phyloP scores from a whole-genome alignment of 2,329 filamentous ascomycete species.

The Diplodia intermedia region DNA sequence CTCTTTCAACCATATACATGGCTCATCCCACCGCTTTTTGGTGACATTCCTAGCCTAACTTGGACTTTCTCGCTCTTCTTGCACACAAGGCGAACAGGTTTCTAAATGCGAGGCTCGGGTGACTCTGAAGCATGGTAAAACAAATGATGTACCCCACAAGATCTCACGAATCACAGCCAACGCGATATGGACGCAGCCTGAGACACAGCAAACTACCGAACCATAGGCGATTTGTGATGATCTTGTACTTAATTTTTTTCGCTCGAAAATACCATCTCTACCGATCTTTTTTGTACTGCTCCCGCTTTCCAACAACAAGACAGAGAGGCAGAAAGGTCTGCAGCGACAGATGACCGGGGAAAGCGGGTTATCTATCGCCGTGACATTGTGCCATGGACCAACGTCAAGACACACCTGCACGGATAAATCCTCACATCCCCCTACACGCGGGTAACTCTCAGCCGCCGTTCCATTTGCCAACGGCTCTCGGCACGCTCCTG shows the following conservation, averaged over 20 bases:
- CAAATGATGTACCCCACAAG: no score
- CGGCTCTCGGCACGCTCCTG: background rate
- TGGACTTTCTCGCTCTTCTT: no score
- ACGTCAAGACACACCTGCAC: background rate
- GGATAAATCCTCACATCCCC: background rate
- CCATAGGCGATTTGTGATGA: background rate
- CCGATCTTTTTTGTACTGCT: constrained; percentile 12
- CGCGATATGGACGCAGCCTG: background rate
- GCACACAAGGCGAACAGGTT: no score
- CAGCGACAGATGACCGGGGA: background rate
- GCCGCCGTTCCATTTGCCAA: background rate
- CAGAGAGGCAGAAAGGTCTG: background rate
- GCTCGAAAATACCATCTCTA: background rate
- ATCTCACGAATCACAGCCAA: background rate
- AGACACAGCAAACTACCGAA: background rate
- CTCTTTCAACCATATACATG: background rate
- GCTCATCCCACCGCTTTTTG: background rate
- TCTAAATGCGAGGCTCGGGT: no score
- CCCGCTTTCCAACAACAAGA: constrained; percentile 11
- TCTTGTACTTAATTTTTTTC: background rate
- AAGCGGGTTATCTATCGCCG: constrained; percentile 2
- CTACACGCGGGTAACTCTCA: background rate
- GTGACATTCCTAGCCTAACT: no score
- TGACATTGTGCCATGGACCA: background rate
- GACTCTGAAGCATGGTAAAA: no score